A percentile compares a stretch with the other conserved stretches of the same genome.
Evolutionary conservation across 140 eudicot genomes (phyloP).

Genomic region (Anethum foeniculum): DNA sequence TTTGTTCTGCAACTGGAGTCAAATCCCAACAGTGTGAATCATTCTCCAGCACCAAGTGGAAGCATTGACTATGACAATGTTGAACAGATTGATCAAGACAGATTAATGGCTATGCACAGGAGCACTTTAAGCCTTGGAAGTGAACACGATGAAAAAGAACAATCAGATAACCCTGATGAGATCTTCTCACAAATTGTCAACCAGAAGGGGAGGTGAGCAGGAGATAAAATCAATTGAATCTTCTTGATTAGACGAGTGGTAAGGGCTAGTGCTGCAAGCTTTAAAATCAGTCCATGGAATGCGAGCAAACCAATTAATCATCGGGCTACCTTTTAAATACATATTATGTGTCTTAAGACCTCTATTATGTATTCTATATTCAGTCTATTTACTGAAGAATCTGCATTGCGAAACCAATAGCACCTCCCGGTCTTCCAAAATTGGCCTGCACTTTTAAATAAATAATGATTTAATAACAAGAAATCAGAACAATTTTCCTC

Average conservation of each 20-base stretch:
- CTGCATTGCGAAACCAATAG: neutral
- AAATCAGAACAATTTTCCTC: neutral
- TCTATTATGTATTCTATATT: neutral
- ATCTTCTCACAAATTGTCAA: conserved; percentile 56
- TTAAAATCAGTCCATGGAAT: neutral
- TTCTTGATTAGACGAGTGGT: neutral
- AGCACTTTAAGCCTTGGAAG: conserved; percentile 48
- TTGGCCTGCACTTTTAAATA: neutral
- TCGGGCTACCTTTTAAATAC: conserved; percentile 6
- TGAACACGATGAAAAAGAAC: conserved; percentile 22
- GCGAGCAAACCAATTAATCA: neutral
- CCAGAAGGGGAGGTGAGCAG: conserved; percentile 35
- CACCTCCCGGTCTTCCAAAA: neutral
- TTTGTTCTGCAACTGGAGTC: conserved; percentile 40
- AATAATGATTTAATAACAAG: neutral
- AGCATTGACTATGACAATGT: conserved; percentile 24
- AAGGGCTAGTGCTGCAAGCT: neutral
- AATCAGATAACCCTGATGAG: conserved; percentile 22
- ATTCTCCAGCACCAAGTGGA: conserved; percentile 14
- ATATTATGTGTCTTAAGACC: neutral
- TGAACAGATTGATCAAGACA: conserved; percentile 28
- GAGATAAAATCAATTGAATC: neutral
- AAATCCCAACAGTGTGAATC: conserved; percentile 13
- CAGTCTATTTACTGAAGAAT: neutral
- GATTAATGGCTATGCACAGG: conserved; percentile 52